Conservation (phyloP, 2,329 filamentous ascomycete genomes). For the Calonectria pseudoturangicola region DNA sequence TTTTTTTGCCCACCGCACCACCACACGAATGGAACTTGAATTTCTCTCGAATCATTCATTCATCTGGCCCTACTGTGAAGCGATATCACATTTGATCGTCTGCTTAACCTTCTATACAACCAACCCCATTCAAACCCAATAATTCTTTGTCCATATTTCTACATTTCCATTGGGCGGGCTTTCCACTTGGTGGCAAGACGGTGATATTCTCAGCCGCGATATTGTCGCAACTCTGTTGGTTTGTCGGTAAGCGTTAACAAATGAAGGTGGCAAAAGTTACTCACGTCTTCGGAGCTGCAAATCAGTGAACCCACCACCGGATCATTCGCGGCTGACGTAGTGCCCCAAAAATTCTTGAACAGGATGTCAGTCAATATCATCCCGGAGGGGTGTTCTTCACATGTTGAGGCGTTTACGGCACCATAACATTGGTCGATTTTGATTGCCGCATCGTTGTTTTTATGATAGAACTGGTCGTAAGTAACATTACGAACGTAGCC, state of each 20-base stretch:
- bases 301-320: slow-evolving; percentile 50
- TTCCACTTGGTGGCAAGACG: slow-evolving; percentile 6
- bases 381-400: slow-evolving; percentile 16
- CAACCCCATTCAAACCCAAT: slow-evolving; percentile 6
- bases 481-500: slow-evolving; percentile 79
- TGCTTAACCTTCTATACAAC: slow-evolving; percentile 2
- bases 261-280: neutral
- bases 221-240: slow-evolving; percentile 10
- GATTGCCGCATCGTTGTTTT: slow-evolving; percentile 71
- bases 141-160: slow-evolving; percentile 21
- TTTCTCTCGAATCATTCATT: too few species aligned
- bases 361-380: slow-evolving; percentile 48
- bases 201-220: neutral
- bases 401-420: slow-evolving; percentile 14
- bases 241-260: neutral
- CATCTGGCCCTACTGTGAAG: too few species aligned
- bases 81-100: too few species aligned
- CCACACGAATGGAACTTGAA: too few species aligned
- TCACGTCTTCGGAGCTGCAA: slow-evolving; percentile 51
- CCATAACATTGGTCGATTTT: slow-evolving; percentile 50
- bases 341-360: slow-evolving; percentile 53
- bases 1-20: too few species aligned
- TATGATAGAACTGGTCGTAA: slow-evolving; percentile 76
- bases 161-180: slow-evolving; percentile 7
- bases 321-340: slow-evolving; percentile 46